phyloP scores from a whole-genome alignment of 1,284 basidiomycete species.

The Somion occarium region DNA sequence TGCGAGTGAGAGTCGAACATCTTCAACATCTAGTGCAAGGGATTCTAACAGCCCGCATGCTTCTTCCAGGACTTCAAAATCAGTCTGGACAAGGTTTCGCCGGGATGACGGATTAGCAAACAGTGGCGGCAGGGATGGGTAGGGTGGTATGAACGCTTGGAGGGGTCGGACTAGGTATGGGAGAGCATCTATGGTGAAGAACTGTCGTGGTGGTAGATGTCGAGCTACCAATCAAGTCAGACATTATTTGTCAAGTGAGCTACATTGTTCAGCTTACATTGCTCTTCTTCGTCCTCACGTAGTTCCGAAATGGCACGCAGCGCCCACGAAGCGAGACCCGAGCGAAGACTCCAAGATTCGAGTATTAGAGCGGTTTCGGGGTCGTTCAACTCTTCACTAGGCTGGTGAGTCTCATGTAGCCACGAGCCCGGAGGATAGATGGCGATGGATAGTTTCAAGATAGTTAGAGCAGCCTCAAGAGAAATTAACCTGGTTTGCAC shows the following conservation, averaged over 20 bases:
- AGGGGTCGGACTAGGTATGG: slow-evolving; percentile 59
- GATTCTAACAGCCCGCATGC: slow-evolving; percentile 72
- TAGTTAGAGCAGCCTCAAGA: slow-evolving; percentile 58
- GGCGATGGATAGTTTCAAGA: slow-evolving; percentile 62
- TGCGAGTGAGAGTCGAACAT: slow-evolving; percentile 65
- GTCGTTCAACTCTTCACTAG: slow-evolving; percentile 9
- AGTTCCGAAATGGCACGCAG: slow-evolving; percentile 55
- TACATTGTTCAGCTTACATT: slow-evolving; percentile 14
- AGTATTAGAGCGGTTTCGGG: slow-evolving; percentile 25
- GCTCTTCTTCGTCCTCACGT: slow-evolving; percentile 21
- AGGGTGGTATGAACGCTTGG: slow-evolving; percentile 51
- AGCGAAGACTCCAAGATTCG: slow-evolving; percentile 64
- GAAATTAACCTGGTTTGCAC: slow-evolving; percentile 64
- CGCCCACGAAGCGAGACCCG: slow-evolving; percentile 65
- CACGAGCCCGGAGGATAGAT: slow-evolving; percentile 70
- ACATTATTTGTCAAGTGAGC: neutral
- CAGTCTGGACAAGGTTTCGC: slow-evolving; percentile 53
- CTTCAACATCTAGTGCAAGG: slow-evolving; percentile 69
- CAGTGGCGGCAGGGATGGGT: slow-evolving; percentile 33
- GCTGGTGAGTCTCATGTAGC: slow-evolving; percentile 30
- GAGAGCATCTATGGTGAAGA: slow-evolving; percentile 58
- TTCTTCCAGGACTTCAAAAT: slow-evolving; percentile 70
- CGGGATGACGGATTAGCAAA: slow-evolving; percentile 40
- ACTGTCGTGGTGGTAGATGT: slow-evolving; percentile 38
- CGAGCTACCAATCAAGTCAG: slow-evolving; percentile 3